These are phyloP conservation scores for Auricularia cornea DNA, from an alignment of 768 basidiomycete genomes.

Conservation along the genomic window DNA sequence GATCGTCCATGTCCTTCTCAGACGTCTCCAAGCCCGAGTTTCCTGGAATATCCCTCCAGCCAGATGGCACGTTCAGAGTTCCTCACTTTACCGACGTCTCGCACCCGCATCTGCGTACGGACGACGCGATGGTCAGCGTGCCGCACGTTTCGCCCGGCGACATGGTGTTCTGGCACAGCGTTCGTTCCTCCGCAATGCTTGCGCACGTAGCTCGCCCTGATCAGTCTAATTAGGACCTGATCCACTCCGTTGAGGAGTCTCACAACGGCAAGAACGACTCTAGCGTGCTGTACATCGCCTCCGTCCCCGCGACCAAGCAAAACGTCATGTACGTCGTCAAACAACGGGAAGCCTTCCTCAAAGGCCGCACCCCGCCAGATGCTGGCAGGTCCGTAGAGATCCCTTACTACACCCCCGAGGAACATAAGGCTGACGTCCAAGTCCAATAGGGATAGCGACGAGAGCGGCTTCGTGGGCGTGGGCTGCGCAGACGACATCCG, in stretches of 20 bases:
- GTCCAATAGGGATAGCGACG: conserved; percentile 32
- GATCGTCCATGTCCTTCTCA: conserved; percentile 14
- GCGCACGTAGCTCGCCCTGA: too few relatives aligned
- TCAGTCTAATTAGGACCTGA: conserved; percentile 33
- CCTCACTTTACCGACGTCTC: conserved; percentile 38
- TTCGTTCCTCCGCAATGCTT: too few relatives aligned
- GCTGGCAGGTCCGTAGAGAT: conserved; percentile 40
- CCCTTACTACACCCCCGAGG: too few relatives aligned
- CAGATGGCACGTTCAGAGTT: neutral
- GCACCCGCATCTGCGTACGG: conserved; percentile 62
- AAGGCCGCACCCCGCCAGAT: conserved; percentile 60
- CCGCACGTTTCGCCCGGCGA: conserved; percentile 70
- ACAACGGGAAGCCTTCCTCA: conserved; percentile 55
- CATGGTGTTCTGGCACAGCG: conserved; percentile 63
- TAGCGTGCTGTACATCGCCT: conserved; percentile 68
- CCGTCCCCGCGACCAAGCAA: conserved; percentile 54
- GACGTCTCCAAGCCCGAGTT: conserved; percentile 43
- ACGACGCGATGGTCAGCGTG: conserved; percentile 53
- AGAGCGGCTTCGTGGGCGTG: conserved; percentile 30
- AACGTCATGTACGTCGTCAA: conserved; percentile 53
- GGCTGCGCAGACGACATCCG: conserved; percentile 33
- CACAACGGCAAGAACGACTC: conserved; percentile 35
- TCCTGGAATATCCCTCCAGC: conserved; percentile 35
- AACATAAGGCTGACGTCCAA: too few relatives aligned
- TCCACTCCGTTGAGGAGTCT: conserved; percentile 48